Evolutionary conservation across 345 rosid species (phyloP).

Genomic region (Sonneratia caseolaris): DNA sequence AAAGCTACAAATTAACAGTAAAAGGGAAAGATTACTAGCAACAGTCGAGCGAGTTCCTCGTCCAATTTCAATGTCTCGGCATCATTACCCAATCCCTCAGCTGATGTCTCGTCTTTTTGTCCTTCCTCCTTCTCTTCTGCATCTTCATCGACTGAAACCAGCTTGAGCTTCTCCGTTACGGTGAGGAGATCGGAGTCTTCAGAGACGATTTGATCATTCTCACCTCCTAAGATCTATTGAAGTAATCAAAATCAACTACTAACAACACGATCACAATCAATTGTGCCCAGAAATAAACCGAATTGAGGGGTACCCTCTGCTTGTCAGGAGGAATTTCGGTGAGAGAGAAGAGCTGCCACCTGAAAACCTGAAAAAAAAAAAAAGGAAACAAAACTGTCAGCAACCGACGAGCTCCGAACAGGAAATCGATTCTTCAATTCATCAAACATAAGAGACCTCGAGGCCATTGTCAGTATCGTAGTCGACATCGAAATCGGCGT

Average conservation of each 20-base stretch:
- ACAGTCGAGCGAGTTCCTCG: conserved; percentile 72
- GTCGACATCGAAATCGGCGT: conserved; percentile 39
- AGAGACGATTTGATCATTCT: conserved; percentile 33
- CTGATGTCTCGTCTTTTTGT: conserved; percentile 14
- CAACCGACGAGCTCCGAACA: not conserved
- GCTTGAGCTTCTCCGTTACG: conserved; percentile 37
- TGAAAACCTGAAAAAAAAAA: conserved; percentile 44
- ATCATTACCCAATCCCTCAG: conserved; percentile 11
- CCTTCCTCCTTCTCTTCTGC: conserved; percentile 10
- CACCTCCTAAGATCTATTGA: conserved; percentile 48
- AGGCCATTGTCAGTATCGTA: conserved; percentile 72
- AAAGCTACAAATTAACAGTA: not conserved
- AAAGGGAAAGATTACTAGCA: conserved; percentile 38
- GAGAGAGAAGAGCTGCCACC: conserved; percentile 70
- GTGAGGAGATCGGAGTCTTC: conserved; percentile 52
- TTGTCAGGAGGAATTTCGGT: conserved; percentile 75
- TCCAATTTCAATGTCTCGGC: conserved; percentile 38
- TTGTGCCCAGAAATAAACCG: not conserved
- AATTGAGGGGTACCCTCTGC: conserved; percentile 39
- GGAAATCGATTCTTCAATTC: not conserved
- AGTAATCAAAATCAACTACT: conserved; percentile 10
- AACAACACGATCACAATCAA: not conserved
- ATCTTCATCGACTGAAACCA: conserved; percentile 37
- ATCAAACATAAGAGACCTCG: conserved; percentile 34
- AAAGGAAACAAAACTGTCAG: not conserved